Evolutionary conservation across 2,329 filamentous ascomycete genomes (phyloP).

Genomic region (Fusarium haematococcum): DNA sequence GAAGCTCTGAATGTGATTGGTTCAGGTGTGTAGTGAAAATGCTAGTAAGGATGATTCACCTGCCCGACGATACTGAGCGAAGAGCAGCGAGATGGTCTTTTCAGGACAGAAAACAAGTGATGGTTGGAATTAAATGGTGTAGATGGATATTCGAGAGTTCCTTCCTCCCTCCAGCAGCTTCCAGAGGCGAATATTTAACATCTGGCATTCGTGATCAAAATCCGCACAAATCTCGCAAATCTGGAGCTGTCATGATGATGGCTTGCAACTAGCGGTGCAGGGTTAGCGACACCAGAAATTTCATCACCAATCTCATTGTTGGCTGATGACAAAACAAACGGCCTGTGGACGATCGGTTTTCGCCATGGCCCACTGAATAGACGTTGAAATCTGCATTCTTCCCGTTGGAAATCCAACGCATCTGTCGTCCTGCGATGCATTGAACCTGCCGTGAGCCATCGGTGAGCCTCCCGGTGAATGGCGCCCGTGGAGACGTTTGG

Average conservation of each 20-base stretch:
- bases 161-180: slow-evolving; percentile 20
- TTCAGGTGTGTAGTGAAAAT: slow-evolving; percentile 10
- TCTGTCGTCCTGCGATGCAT: neutral
- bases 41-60: slow-evolving; percentile 2
- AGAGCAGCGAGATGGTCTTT: neutral
- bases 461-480: slow-evolving; percentile 3
- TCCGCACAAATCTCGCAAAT: slow-evolving; percentile 52
- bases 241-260: slow-evolving; percentile 28
- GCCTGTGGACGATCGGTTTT: neutral
- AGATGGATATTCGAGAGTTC: slow-evolving; percentile 6
- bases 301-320: neutral
- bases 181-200: slow-evolving; percentile 27
- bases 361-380: neutral
- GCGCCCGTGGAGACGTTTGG: neutral
- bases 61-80: neutral
- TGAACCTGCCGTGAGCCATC: neutral
- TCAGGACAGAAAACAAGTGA: neutral
- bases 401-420: neutral
- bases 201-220: slow-evolving; percentile 41
- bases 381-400: neutral
- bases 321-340: neutral
- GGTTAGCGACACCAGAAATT: neutral
- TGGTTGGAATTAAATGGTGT: neutral
- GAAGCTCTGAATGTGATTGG: neutral
- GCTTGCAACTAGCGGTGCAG: slow-evolving; percentile 25